Evolutionary conservation across 768 basidiomycete genomes (phyloP).

Genomic region (Mycena metata): DNA sequence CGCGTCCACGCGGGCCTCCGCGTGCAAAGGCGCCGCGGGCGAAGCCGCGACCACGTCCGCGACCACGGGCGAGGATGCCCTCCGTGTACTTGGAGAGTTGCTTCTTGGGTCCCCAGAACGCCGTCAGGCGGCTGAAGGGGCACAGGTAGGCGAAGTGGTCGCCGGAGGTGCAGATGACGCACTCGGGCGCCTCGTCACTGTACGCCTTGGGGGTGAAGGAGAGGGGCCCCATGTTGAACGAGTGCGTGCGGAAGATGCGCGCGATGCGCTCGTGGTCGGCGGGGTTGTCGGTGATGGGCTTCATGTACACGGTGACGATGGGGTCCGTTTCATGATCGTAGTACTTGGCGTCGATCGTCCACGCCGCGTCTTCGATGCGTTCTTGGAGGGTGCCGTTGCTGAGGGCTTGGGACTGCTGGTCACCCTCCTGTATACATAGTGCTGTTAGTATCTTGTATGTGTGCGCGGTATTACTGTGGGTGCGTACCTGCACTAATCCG

Average conservation of each 20-base stretch:
- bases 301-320: background rate
- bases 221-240: background rate
- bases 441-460: background rate
- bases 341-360: background rate
- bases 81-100: background rate
- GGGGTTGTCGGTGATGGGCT: background rate
- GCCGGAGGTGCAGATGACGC: constrained; percentile 1
- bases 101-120: background rate
- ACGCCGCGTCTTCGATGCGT: background rate
- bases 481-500: too few relatives aligned
- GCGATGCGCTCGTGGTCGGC: background rate
- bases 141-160: background rate
- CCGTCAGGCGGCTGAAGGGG: background rate
- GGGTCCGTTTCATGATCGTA: background rate
- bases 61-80: background rate
- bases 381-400: background rate
- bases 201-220: background rate
- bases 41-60: background rate
- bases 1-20: background rate
- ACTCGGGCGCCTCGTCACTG: background rate
- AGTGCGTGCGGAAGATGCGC: background rate
- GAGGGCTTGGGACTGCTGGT: background rate
- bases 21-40: background rate
- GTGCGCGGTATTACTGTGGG: too few relatives aligned
- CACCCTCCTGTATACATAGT: background rate